Conservation (phyloP, 2,329 filamentous ascomycete species). For the Neurospora crassa region DNA sequence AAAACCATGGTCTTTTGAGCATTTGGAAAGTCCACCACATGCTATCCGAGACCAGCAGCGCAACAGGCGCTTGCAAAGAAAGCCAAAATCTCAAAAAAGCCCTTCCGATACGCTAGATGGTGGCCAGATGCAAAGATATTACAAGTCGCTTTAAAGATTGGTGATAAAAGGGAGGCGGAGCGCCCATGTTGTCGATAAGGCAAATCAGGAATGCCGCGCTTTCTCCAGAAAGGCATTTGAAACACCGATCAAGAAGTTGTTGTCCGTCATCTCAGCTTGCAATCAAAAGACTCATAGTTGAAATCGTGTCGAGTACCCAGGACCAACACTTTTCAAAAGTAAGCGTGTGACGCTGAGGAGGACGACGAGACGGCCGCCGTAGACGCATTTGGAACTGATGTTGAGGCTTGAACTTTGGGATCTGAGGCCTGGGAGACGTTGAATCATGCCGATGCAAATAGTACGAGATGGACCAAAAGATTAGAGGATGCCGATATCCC, state of each 20-base stretch:
- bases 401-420: background rate
- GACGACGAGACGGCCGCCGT: background rate
- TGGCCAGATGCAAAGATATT: constrained; percentile 6
- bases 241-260: background rate
- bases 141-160: constrained; percentile 5
- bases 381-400: background rate
- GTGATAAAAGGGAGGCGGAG: background rate
- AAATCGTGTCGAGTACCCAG: background rate
- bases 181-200: background rate
- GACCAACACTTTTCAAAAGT: background rate
- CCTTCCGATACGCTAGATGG: constrained; percentile 1
- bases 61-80: constrained; percentile 1
- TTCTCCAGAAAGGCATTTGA: background rate
- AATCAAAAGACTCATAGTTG: background rate
- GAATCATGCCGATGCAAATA: background rate
- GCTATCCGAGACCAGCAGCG: background rate
- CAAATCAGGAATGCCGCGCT: background rate
- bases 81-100: constrained; percentile 2
- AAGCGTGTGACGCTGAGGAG: background rate
- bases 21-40: background rate
- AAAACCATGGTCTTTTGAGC: background rate
- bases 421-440: background rate
- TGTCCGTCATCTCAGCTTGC: background rate
- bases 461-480: background rate
- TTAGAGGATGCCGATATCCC: background rate